Conservation (phyloP, 768 basidiomycete species). For the Strobilomyces dryophilus region DNA sequence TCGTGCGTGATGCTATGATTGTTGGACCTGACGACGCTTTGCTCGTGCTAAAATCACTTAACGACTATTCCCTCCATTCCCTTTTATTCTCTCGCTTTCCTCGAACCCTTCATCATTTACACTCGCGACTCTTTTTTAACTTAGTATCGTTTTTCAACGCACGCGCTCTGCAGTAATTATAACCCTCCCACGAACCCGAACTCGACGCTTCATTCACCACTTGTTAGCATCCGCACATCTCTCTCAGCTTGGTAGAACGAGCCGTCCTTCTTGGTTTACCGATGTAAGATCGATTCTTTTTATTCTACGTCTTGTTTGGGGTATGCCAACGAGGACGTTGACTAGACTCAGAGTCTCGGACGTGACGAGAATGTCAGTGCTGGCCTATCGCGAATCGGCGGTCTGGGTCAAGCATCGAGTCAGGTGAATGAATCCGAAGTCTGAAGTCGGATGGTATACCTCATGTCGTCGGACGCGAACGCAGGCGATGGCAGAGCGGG, state of each 20-base stretch:
- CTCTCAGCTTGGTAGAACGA: background rate
- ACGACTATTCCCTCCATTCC: background rate
- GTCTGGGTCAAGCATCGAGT: too few species aligned
- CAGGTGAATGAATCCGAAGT: too few species aligned
- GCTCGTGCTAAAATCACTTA: constrained; percentile 8
- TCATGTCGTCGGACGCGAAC: too few species aligned
- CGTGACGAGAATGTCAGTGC: background rate
- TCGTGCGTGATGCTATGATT: constrained; percentile 1
- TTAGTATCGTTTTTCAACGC: background rate
- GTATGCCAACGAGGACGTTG: background rate
- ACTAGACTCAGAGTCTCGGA: background rate
- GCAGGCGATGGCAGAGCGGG: too few species aligned
- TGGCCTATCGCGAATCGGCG: too few species aligned
- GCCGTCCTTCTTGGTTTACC: background rate
- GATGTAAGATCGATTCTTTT: background rate
- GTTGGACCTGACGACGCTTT: constrained; percentile 9
- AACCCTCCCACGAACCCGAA: background rate
- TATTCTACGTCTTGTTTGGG: background rate
- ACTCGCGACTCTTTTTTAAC: background rate
- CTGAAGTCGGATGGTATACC: too few species aligned
- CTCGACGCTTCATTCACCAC: background rate
- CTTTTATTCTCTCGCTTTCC: constrained; percentile 9
- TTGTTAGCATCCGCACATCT: background rate
- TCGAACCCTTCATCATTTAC: constrained; percentile 1
- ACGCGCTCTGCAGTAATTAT: constrained; percentile 1